Evolutionary conservation across 352 stramenopile species (phyloP).

Genomic region (Pilasporangium apinafurcum): DNA sequence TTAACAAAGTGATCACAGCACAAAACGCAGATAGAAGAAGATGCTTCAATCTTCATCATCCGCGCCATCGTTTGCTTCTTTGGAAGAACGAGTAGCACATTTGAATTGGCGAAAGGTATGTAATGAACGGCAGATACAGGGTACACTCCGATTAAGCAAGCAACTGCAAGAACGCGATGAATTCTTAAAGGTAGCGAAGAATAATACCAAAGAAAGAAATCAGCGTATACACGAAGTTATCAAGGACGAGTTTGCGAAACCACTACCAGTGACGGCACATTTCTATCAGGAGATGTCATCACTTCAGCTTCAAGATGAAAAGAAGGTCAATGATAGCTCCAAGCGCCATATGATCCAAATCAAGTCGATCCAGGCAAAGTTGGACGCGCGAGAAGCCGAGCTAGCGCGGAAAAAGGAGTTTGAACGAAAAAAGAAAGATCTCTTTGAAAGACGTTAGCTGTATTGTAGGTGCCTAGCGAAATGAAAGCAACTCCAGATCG

Average conservation of each 20-base stretch:
- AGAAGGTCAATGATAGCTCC: conserved; percentile 14
- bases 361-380: conserved; percentile 41
- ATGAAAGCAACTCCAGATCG: conserved; percentile 89
- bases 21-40: no score
- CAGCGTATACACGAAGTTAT: conserved; percentile 53
- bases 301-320: conserved; percentile 16
- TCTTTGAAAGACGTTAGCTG: conserved; percentile 16
- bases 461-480: conserved; percentile 28
- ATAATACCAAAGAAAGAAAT: conserved; percentile 21
- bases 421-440: conserved; percentile 57
- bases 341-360: conserved; percentile 41
- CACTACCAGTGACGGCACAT: conserved; percentile 37
- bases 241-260: conserved; percentile 42
- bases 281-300: conserved; percentile 17
- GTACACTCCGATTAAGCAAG: conserved; percentile 45
- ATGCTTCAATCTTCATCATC: conserved; percentile 6
- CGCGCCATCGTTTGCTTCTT: conserved; percentile 31
- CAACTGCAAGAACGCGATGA: conserved; percentile 58
- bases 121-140: conserved; percentile 66
- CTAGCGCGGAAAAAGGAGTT: conserved; percentile 44
- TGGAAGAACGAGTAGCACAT: conserved; percentile 62
- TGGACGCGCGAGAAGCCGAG: conserved; percentile 37
- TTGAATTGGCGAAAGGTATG: conserved; percentile 69
- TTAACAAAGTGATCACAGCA: no score
- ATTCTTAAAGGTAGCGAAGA: conserved; percentile 43